A percentile compares a stretch with the other conserved stretches of the same genome.
Evolutionary conservation across 345 rosid genomes (phyloP).

Genomic region (Arabis hirsuta): DNA sequence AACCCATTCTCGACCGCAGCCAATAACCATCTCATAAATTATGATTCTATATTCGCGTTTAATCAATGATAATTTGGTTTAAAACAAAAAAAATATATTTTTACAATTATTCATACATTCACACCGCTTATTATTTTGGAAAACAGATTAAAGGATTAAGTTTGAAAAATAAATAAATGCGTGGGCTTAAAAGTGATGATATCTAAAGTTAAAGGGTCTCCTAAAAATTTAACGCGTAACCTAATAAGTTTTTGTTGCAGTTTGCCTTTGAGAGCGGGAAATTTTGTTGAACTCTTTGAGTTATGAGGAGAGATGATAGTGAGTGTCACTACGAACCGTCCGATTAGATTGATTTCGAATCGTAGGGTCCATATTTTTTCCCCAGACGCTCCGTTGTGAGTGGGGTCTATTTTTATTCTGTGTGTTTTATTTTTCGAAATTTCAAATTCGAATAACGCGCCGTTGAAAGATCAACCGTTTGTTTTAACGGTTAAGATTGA

Average conservation of each 20-base stretch:
- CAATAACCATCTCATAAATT: neutral
- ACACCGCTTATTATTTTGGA: neutral
- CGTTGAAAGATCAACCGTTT: constrained; percentile 30
- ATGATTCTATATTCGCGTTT: neutral
- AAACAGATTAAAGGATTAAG: neutral
- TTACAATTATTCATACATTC: neutral
- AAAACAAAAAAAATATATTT: neutral
- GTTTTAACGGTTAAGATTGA: constrained; percentile 8
- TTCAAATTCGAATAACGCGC: constrained; percentile 43
- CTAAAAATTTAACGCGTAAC: constrained; percentile 6
- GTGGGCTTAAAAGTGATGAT: neutral
- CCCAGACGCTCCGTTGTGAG: constrained; percentile 36
- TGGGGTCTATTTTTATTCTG: constrained; percentile 22
- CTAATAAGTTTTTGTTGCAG: constrained; percentile 30
- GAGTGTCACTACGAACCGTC: constrained; percentile 20
- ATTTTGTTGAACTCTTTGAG: constrained; percentile 25
- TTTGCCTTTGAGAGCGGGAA: constrained; percentile 43
- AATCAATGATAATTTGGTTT: neutral
- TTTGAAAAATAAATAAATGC: too few relatives aligned
- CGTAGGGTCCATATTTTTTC: constrained; percentile 28
- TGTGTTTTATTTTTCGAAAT: neutral
- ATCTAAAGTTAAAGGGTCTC: neutral
- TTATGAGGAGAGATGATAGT: constrained; percentile 11
- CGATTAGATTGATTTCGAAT: constrained; percentile 24
- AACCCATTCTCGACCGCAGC: neutral